Evolutionary conservation across 768 basidiomycete genomes (phyloP), one percentile per base, ranked within the genome.

Genomic region (Termitomyces sp.): DNA sequence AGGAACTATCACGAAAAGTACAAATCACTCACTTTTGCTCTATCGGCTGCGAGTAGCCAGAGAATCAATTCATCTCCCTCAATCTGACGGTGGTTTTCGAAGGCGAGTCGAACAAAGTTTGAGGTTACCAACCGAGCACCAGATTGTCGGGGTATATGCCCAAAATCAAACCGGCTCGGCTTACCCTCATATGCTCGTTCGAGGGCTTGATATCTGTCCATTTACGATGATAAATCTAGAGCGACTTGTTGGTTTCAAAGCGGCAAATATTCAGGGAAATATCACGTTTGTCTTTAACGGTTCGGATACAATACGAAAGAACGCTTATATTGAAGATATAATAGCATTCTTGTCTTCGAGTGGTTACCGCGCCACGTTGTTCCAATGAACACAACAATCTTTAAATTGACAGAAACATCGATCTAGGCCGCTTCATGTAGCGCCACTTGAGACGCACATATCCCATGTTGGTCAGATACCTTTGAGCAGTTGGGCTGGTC

Each of bases 71-170:
- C 55, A n/a, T 50, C 55, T 21, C 55, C 48, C 15, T 21, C 47
- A 12, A 28, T 30, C 28, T 41, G 28, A 30, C n/a, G 7, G 14
- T 42, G 54, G 6, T 3, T 26, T 31, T 42, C 45, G 14, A 56
- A 9, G 3, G 55, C 55, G 23, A 56, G 15, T 11, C 55, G 55
- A 33, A 49, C 48, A 44, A 56, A 56, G 23, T 56, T 56, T 11
- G 42, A 33, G 23, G 48, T 26, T 3, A 9, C 28, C 42, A 56
- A 42, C 26, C 48, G 55, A 43, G 28, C 15, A 44, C 31, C 31
- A 23, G 47, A 41, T 10, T 19, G 55, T 42, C 40, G 48, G 35
- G 55, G 21, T 38, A 56, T 9, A 28, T 12, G 12, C 31, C 30
- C 55, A 23, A 4, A 33, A 33, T 43, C 11, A 0, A 43, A 17